Percentiles rank a stretch among this genome's conserved stretches.
Conservation (phyloP, 106 monocot species). For the Phalaenopsis equestris region DNA sequence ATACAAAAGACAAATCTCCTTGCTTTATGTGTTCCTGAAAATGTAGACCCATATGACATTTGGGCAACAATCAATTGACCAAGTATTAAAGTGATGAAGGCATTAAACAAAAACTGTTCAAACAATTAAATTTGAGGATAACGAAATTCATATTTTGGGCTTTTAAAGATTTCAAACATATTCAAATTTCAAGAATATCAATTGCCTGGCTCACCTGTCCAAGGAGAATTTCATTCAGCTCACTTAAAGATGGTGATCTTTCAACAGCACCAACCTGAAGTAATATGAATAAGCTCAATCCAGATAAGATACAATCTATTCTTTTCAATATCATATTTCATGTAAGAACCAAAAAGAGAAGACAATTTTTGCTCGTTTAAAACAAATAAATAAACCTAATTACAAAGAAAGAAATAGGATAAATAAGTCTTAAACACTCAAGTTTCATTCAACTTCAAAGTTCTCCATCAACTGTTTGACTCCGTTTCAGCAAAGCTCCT, state of each 20-base stretch:
- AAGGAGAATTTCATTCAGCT: constrained; percentile 95
- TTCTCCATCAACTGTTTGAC: background rate
- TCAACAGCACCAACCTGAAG: constrained; percentile 85
- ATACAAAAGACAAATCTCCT: constrained; percentile 92
- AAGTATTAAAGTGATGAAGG: background rate
- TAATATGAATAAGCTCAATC: background rate
- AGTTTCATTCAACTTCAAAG: background rate
- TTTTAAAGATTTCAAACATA: background rate
- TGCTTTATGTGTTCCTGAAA: constrained; percentile 89
- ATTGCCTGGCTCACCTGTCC: constrained; percentile 57
- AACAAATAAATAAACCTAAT: background rate
- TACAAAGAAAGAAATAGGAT: background rate
- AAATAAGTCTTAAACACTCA: background rate
- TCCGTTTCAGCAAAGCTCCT: too few species aligned
- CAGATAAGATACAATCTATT: background rate
- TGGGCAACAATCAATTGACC: background rate
- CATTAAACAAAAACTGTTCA: background rate
- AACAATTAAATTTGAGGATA: background rate
- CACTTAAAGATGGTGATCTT: constrained; percentile 94
- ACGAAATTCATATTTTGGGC: background rate
- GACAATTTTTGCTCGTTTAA: background rate
- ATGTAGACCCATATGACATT: background rate
- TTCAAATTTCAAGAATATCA: background rate
- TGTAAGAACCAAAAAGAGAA: background rate
- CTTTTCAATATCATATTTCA: background rate